These are phyloP conservation scores for Acidiella bohemica DNA, from an alignment of 495 filamentous ascomycete genomes.

Conservation along the genomic window DNA sequence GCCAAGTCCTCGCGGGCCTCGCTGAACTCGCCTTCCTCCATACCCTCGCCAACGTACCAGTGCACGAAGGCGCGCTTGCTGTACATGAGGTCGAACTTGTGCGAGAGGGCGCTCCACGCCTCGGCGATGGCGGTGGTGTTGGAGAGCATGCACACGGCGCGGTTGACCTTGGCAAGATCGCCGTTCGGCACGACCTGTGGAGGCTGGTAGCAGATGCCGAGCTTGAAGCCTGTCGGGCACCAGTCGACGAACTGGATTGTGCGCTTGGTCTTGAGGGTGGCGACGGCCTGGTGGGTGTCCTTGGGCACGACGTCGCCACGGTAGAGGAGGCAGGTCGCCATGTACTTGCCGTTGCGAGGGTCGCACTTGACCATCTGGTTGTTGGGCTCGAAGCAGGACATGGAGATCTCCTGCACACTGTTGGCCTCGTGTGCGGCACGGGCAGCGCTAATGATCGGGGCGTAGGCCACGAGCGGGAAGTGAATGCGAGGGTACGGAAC, in stretches of 20 bases:
- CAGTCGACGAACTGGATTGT: slow-evolving; percentile 99
- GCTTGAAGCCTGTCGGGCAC: slow-evolving; percentile 99
- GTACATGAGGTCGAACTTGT: slow-evolving; percentile 99
- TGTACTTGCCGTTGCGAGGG: slow-evolving; percentile 97
- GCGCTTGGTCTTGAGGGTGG: slow-evolving; percentile 93
- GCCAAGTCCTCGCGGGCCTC: slow-evolving; percentile 97
- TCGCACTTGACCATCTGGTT: slow-evolving; percentile 99
- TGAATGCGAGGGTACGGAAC: slow-evolving; percentile 98
- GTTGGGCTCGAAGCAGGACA: slow-evolving; percentile 56
- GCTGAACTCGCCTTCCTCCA: slow-evolving; percentile 99
- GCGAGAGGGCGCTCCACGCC: slow-evolving; percentile 91
- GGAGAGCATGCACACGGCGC: slow-evolving; percentile 98
- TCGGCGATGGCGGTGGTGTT: slow-evolving; percentile 99
- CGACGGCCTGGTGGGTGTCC: slow-evolving; percentile 81
- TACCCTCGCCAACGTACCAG: slow-evolving; percentile 99
- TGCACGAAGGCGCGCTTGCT: slow-evolving; percentile 99
- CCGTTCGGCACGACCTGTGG: slow-evolving; percentile 91
- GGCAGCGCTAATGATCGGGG: slow-evolving; percentile 81
- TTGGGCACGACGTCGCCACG: slow-evolving; percentile 96
- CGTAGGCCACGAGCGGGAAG: slow-evolving; percentile 94
- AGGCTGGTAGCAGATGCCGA: slow-evolving; percentile 98
- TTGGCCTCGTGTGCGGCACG: slow-evolving; percentile 86
- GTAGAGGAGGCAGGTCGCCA: slow-evolving; percentile 96
- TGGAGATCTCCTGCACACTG: slow-evolving; percentile 36
- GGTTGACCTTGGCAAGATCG: slow-evolving; percentile 91